Base-by-base conservation (phyloP, 1,284 basidiomycete genomes). In the Trametes hirsuta region DNA sequence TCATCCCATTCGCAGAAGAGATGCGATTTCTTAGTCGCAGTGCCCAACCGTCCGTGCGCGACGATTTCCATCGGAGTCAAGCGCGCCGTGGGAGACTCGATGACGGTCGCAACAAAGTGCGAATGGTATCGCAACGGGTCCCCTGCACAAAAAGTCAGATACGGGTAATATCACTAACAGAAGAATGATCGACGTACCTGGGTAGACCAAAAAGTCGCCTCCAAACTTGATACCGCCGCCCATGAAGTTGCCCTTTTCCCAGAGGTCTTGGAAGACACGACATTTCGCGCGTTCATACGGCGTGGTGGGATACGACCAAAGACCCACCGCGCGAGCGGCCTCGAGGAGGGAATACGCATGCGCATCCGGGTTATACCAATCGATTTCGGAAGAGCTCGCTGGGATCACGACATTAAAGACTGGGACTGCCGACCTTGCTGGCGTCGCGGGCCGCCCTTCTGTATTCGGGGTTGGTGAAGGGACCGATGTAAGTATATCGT, bases 21-120 rank as follows among this genome's bases (percentile, higher is more conserved):
- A 72, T 98, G 96, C 0, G 95, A 88, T 77, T 99, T 99, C 74
- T 98, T 99, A 3, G 97, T 98, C 0, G 94, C 97, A 0, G 97
- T 99, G 0, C 97, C 97, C 42, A 99, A 77, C 35, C 97, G 84
- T 4, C 97, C 97, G 72, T 95, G 95, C 0, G 97, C 95, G 18
- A 99, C 91, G 44, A 99, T 84, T 71, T 97, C 94, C 84, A 95
- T 91, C 2, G 95, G 95, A 41, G 83, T 80, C 54, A 98, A 79
- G 0, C 81, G 69, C 10, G 85, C 75, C 8, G 78, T 72, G 1
- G 86, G 84, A 0, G 88, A 85, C 34, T 89, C 82, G 24, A 94
- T 75, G 6, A 97, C 91, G 14, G 92, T 88, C 9, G 91, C 91
- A 11, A 92, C 91, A 71, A 98, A 99, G 75, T 99, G 97, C 1